Evolutionary conservation across 2,329 filamentous ascomycete genomes (phyloP), one percentile per base, ranked within the genome.

Genomic region (Huntiella abstrusa): DNA sequence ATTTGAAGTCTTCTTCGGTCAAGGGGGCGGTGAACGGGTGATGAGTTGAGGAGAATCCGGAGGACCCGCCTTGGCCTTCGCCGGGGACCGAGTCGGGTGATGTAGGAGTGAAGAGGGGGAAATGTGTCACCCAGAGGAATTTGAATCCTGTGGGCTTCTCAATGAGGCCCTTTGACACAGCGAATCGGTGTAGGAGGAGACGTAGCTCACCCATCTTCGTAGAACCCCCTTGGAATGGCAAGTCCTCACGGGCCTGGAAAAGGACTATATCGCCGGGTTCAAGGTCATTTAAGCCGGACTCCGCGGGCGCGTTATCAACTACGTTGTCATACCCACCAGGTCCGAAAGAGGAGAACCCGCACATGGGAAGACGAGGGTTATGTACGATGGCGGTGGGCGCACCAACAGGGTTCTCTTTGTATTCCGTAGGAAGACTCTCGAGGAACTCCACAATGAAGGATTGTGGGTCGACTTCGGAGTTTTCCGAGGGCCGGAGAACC

Each of bases 21-120:
- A 83, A 75, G 0, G 91, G 91, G 0, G 91, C 83, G 0, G 91
- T 98, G 62, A 98, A 98, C 0, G 91, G 91, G 59, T 98, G 91
- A 57, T 98, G 91, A 0, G 87, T 94, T 1, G 88, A 79, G 7
- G 80, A 76, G 55, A 96, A 77, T 4, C 87, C 86, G 0, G 86
- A 76, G 1, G 68, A 61, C 13, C 86, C 86, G 45, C 83, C 85
- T 62, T 96, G 87, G 45, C 83, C 85, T 62, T 96, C 87, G 2
- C 85, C 85, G 0, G 83, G 82, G 41, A 82, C 64, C 22, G 39
- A 35, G 33, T 48, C 45, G 10, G 71, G 66, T 44, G 70, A 64
- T 6, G 63, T 62, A 0, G 80, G 83, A 1, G 85, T 86, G 64
- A 98, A 98, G 55, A 98, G 75, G 10, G 91, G 91, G 58, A 98